Conservation (phyloP, 208 protist species). For the Leishmania amazonensis region DNA sequence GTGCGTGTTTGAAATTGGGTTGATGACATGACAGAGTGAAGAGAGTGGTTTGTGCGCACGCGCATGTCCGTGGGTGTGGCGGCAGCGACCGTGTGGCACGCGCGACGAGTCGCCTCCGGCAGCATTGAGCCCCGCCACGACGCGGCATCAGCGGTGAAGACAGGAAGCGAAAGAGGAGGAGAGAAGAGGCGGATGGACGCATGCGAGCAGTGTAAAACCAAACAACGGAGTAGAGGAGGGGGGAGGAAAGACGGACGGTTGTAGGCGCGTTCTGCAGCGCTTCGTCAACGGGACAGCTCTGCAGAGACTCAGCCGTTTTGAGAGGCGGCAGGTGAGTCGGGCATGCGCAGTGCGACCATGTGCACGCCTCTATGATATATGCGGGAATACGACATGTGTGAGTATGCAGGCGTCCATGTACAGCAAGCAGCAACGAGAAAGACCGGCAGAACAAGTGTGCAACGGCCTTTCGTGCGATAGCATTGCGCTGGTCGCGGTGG, state of each 20-base stretch:
- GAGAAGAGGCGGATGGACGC: background rate
- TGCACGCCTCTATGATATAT: background rate
- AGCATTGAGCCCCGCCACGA: background rate
- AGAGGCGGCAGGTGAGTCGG: background rate
- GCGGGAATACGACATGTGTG: background rate
- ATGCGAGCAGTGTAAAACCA: background rate
- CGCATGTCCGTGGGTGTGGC: background rate
- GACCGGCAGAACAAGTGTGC: background rate
- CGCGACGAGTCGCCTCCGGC: background rate
- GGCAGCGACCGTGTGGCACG: background rate
- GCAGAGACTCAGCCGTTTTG: background rate
- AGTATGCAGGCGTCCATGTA: background rate
- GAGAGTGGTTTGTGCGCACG: background rate
- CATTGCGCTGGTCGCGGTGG: background rate
- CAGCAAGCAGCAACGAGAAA: background rate
- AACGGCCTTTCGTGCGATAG: background rate
- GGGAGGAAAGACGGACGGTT: background rate
- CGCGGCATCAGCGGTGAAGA: background rate
- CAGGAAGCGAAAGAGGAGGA: background rate
- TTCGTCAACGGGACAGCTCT: background rate
- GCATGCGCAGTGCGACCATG: background rate
- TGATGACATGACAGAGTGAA: background rate
- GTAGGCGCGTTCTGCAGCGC: background rate
- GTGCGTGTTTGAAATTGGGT: too few species aligned
- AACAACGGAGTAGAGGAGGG: too few species aligned